Conservation (phyloP, 75 land plant species). For the Picea sitchensis region DNA sequence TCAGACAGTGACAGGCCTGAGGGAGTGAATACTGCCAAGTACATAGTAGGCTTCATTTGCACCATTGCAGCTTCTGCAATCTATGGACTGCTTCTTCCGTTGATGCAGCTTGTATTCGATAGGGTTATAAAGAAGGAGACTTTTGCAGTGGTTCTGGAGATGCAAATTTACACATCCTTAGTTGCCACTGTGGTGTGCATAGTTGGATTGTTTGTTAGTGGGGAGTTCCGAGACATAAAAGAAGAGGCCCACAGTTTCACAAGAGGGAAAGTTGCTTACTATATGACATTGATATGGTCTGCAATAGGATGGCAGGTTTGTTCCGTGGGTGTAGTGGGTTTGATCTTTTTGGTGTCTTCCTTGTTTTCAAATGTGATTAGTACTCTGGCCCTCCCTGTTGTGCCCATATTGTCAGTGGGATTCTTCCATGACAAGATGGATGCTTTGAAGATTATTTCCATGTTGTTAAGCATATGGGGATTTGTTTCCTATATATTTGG, state of each 20-base stretch:
- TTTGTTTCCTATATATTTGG: conserved; percentile 53
- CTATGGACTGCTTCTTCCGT: conserved; percentile 46
- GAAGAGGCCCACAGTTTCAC: conserved; percentile 33
- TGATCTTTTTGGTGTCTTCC: conserved; percentile 55
- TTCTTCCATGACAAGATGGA: conserved; percentile 56
- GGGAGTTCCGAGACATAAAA: conserved; percentile 33
- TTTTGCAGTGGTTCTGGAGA: conserved; percentile 18
- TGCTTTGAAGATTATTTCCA: conserved; percentile 46
- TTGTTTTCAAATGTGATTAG: conserved; percentile 48
- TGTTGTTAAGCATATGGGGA: conserved; percentile 66
- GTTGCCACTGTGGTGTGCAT: conserved; percentile 38
- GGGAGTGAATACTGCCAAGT: conserved; percentile 14
- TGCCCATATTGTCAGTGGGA: conserved; percentile 52
- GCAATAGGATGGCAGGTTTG: conserved; percentile 59
- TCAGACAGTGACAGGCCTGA: conserved; percentile 19
- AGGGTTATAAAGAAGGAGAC: conserved; percentile 37
- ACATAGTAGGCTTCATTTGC: conserved; percentile 36
- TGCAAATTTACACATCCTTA: conserved; percentile 39
- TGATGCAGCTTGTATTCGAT: conserved; percentile 42
- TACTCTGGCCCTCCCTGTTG: conserved; percentile 45
- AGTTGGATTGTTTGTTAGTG: conserved; percentile 47
- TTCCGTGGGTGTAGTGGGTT: conserved; percentile 36
- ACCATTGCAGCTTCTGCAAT: conserved; percentile 63
- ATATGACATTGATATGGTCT: conserved; percentile 49
- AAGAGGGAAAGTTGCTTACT: conserved; percentile 37